phyloP scores from a whole-genome alignment of 257 asterid species.

The Agastache rugosa region DNA sequence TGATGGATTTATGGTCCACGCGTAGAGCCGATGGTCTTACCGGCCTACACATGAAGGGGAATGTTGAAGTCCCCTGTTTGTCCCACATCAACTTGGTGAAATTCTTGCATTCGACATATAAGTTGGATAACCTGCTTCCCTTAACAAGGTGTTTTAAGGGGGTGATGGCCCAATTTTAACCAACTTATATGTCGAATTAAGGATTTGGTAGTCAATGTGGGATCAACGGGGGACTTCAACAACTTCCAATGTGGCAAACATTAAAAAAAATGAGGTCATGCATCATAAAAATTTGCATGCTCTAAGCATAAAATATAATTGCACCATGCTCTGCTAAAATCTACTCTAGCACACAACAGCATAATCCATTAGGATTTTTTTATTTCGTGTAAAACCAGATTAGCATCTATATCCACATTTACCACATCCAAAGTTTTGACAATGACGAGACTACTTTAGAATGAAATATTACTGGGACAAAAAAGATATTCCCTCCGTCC shows the following conservation, averaged over 20 bases:
- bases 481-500: neutral
- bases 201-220: too few species aligned
- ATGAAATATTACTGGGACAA: neutral
- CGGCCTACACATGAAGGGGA: too few species aligned
- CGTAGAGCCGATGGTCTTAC: too few species aligned
- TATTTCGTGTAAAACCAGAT: conserved; percentile 4
- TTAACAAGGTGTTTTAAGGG: too few species aligned
- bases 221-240: too few species aligned
- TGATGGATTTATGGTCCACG: too few species aligned
- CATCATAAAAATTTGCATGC: neutral
- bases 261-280: conserved; percentile 15
- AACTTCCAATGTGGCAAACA: conserved; percentile 15
- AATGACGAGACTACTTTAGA: conserved; percentile 12
- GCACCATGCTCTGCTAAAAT: neutral
- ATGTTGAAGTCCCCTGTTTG: too few species aligned
- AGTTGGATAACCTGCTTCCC: too few species aligned
- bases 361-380: conserved; percentile 15
- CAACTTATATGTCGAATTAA: too few species aligned
- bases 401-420: conserved; percentile 12
- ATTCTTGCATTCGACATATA: too few species aligned
- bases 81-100: too few species aligned
- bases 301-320: conserved; percentile 2
- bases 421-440: neutral
- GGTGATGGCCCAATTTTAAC: too few species aligned
- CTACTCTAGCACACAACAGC: conserved; percentile 9